These are phyloP conservation scores for Chaetomium cochliodes DNA, from an alignment of 495 filamentous ascomycete species.

Conservation along the genomic window DNA sequence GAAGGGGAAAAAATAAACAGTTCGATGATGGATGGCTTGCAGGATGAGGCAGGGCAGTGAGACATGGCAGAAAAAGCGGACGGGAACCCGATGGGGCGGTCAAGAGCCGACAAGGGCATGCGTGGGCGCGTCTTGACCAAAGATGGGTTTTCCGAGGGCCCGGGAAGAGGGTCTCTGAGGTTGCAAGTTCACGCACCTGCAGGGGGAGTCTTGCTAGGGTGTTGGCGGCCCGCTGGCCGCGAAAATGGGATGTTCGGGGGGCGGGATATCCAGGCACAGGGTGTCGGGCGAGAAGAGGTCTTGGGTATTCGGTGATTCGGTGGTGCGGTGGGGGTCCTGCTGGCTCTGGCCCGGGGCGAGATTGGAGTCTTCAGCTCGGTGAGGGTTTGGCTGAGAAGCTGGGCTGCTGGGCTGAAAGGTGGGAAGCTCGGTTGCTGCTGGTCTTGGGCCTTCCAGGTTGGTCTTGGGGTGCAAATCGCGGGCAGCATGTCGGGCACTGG, in stretches of 20 bases:
- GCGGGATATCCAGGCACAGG: constrained; percentile 1
- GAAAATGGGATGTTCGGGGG: constrained; percentile 10
- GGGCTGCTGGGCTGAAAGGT: no score
- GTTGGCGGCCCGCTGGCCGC: neutral
- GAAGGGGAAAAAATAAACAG: neutral
- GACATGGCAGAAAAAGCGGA: constrained; percentile 12
- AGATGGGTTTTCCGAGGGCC: neutral
- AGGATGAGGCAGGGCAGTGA: neutral
- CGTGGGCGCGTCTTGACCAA: neutral
- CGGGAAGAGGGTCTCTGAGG: neutral
- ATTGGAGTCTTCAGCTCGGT: neutral
- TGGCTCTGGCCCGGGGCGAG: neutral
- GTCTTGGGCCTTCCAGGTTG: no score
- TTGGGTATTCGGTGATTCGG: neutral
- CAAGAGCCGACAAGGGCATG: constrained; percentile 10
- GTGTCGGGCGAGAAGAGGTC: neutral
- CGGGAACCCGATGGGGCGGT: constrained; percentile 24
- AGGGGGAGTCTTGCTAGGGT: constrained; percentile 11
- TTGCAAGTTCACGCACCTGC: constrained; percentile 16
- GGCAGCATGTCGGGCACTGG: constrained; percentile 9
- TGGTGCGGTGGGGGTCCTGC: neutral
- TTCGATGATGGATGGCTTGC: constrained; percentile 4
- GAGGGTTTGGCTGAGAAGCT: neutral
- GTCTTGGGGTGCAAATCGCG: neutral
- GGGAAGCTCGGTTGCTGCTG: neutral